Base-by-base conservation (phyloP, 2,329 filamentous ascomycete species). In the Cladosporium sp. region DNA sequence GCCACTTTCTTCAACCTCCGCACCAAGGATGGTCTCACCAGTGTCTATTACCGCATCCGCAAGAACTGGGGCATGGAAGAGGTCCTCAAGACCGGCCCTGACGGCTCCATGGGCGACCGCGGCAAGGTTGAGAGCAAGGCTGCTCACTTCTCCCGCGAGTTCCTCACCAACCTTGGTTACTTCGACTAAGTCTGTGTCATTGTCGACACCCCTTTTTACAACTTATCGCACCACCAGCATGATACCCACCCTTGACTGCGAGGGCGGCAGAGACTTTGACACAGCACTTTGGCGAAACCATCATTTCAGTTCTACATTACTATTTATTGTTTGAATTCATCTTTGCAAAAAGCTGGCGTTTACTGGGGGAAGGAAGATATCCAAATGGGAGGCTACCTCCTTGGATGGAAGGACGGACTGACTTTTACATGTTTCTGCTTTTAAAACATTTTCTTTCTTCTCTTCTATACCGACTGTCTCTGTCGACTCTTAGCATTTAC, bases 21-120 rank as follows among this genome's bases (percentile, higher is more conserved):
- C 22, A 65, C 67, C 37, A 68, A 69, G 51, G 68, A 67, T 25
- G 70, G 70, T 9, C 59, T 72, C 28, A 72, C 68, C 14, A 67
- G 66, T 2, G 69, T 70, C 9, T 72, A 72, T 61, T 72, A 72
- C 54, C 67, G 70, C 22, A 67, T 71, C 28, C 63, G 70, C 22
- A 65, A 63, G 54, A 66, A 67, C 51, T 72, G 69, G 69, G 70
- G 69, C 11, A 60, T 72, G 28, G 60, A 64, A 43, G 67, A 70
- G 43, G 70, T 72, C 30, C 63, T 71, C 54, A 68, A 71, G 58
- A 68, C 64, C 28, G 67, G 64, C 22, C 62, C 65, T 7, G 65
- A 66, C 17, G 65, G 63, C 25, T 66, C 62, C 51, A 55, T 62
- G 14, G 63, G 63, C 19, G 69, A 71, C 38, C 64, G 63, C 34